Percentiles rank a stretch among this genome's conserved stretches.
Evolutionary conservation across 495 filamentous ascomycete species (phyloP).

Genomic region (Annulohypoxylon maeteangense): DNA sequence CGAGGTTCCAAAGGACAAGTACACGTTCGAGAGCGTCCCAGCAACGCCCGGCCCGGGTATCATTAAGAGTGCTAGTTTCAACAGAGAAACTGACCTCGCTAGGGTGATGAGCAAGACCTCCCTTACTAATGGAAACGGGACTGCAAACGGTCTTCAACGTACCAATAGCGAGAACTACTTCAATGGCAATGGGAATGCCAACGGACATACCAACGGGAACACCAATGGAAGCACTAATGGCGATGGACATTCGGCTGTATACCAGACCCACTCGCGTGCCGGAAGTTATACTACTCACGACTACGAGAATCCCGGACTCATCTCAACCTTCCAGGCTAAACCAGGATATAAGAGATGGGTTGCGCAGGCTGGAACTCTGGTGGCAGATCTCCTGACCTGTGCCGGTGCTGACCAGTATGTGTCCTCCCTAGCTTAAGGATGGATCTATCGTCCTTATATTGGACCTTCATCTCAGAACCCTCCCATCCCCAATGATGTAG

Average conservation of each 20-base stretch:
- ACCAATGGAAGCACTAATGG: conserved; percentile 14
- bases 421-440: conserved; percentile 16
- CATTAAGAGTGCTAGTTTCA: conserved; percentile 68
- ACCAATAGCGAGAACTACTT: conserved; percentile 54
- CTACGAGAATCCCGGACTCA: conserved; percentile 63
- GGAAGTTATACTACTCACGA: conserved; percentile 66
- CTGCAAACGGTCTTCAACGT: conserved; percentile 48
- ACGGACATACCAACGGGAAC: conserved; percentile 48
- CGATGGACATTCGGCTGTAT: conserved; percentile 32
- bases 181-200: conserved; percentile 51
- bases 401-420: conserved; percentile 90
- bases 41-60: conserved; percentile 80
- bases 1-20: conserved; percentile 68
- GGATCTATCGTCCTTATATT: conserved; percentile 6
- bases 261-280: conserved; percentile 31
- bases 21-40: conserved; percentile 94
- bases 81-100: conserved; percentile 45
- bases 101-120: conserved; percentile 46
- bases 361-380: conserved; percentile 93
- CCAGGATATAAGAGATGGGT: conserved; percentile 99
- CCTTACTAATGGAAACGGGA: conserved; percentile 63
- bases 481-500: not conserved
- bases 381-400: conserved; percentile 93
- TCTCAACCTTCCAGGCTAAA: conserved; percentile 79
- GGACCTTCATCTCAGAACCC: not conserved